Evolutionary conservation across 139 green algal species (phyloP), one percentile per base, ranked within the genome.

Genomic region (Chlorella sorokiniana): DNA sequence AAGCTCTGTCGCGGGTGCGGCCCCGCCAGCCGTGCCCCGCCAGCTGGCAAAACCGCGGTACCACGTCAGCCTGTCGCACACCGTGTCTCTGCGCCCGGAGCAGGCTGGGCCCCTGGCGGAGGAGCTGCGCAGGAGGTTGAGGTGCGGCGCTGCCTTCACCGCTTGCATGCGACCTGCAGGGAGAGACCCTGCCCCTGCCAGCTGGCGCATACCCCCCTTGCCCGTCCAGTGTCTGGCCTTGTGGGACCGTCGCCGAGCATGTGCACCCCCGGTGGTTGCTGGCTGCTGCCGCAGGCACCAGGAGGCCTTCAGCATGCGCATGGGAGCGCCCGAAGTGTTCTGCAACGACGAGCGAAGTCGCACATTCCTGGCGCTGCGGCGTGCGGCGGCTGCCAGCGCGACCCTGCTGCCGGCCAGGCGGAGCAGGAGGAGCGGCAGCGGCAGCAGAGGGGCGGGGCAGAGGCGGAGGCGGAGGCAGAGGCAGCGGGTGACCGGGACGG

Each of bases 311-410:
- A 38, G 52, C 41, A 65, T 78, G 54, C 41, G 45, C 16, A 42
- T 88, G 56, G 77, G 44, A 5, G 31, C 16, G 23, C 70, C 41
- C 20, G 64, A 87, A 38, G 76, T 89, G 22, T 69, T 91, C 20
- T 31, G 81, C 25, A 91, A 91, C 44, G 86, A 91, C 45, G 87
- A 88, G 7, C 37, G 56, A 14, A 89, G 69, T 11, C 77, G 87
- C 45, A 91, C 86, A 3, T 91, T 91, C 52, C 42, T 91, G 51
- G 82, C 81, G 0, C 31, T 91, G 31, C 23, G 67, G 23, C 78
- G 73, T 9, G 22, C 70, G 20, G 45, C 18, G 14, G 37, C n/a
- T 2, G 38, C 42, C 69, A 22, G 42, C 42, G n/a, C n/a, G n/a
- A n/a, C 8, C 20, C 37, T 4, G 37, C 35, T 9, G 5, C 18